Base-by-base conservation (phyloP, 352 stramenopile species). In the Pythium diclinum region DNA sequence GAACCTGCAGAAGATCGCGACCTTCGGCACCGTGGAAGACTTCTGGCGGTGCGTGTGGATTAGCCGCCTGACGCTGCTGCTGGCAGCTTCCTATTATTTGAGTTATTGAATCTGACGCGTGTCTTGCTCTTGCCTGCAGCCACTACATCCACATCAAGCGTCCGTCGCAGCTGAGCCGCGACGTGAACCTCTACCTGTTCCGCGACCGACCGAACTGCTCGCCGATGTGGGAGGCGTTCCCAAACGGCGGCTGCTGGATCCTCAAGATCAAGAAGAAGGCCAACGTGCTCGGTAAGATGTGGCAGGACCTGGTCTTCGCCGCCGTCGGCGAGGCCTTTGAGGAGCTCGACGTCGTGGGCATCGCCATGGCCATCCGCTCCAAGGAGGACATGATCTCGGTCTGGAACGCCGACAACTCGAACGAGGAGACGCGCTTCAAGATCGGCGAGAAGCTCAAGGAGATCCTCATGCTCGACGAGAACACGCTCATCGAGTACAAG, bases 401-500 rank as follows among this genome's bases (percentile, higher is more conserved):
- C 59, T 98, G 92, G 92, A 98, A 98, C 75, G 85, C 87, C 49
- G 92, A 97, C 75, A 98, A 98, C 77, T 91, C 84, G 71, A 83
- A 95, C 67, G 83, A 95, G 69, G 89, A 68, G 65, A 88, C 76
- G 34, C 86, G 86, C 57, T 95, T 95, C 63, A 83, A 77, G 58
- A 92, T 95, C 57, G 86, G 90, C 58, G 90, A 97, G 72, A 96
- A 95, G 73, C 87, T 98, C 54, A 97, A 97, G 78, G 85, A 97
- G 74, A 95, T 98, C 61, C 77, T 98, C 52, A 95, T 96, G 81
- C 79, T 98, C 42, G 92, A 98, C 74, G 89, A 91, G 44, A 96
- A 95, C 72, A 98, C 92, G 64, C 80, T 98, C 61, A 95, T 98
- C 59, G 92, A 98, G 78, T 98, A 98, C 84, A 98, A 98, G 77